These are phyloP conservation scores for Phytophthora pini DNA, from an alignment of 352 stramenopile genomes.

Conservation along the genomic window DNA sequence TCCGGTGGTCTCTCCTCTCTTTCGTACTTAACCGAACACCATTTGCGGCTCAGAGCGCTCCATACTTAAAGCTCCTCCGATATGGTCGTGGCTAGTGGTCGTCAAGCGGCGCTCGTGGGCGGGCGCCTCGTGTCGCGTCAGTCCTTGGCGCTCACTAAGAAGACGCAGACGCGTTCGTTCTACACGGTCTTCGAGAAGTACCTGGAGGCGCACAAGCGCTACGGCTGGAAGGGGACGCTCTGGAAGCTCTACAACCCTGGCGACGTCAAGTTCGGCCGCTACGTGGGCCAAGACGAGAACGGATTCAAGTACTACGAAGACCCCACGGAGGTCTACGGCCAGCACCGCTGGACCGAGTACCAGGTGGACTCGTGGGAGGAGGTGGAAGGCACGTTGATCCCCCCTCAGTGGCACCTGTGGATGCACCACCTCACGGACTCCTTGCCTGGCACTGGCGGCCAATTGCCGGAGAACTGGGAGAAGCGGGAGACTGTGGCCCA, in stretches of 20 bases:
- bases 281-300: constrained; percentile 83
- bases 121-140: constrained; percentile 38
- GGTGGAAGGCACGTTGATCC: constrained; percentile 80
- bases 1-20: constrained; percentile 3
- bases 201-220: constrained; percentile 79
- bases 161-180: constrained; percentile 71
- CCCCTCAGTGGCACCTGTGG: constrained; percentile 87
- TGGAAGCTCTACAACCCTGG: constrained; percentile 91
- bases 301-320: constrained; percentile 91
- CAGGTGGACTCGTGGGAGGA: constrained; percentile 82
- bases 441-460: constrained; percentile 55
- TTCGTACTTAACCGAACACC: constrained; percentile 18
- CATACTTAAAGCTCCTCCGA: neutral
- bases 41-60: constrained; percentile 26
- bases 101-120: constrained; percentile 44
- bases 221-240: constrained; percentile 78
- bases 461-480: constrained; percentile 77
- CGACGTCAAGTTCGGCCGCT: constrained; percentile 89
- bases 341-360: constrained; percentile 89
- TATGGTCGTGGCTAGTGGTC: constrained; percentile 32
- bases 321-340: constrained; percentile 70
- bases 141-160: neutral
- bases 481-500: constrained; percentile 60
- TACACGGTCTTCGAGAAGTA: constrained; percentile 88
- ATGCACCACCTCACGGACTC: constrained; percentile 86